These are phyloP conservation scores for Globisporangium perplexum DNA, from an alignment of 352 stramenopile genomes.

Conservation along the genomic window DNA sequence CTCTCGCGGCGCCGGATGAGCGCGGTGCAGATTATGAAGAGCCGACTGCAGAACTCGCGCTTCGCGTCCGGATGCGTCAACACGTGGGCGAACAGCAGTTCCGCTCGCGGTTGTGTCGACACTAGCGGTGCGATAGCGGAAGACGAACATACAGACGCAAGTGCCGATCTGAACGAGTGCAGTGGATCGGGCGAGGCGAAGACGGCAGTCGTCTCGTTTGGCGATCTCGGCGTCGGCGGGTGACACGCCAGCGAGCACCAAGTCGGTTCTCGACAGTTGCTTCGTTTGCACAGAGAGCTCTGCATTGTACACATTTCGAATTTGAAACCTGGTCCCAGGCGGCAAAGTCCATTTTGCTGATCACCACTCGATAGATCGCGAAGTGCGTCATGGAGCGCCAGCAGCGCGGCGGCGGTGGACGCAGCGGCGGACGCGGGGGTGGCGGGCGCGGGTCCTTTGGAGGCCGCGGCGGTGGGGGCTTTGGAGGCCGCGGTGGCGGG, in stretches of 20 bases:
- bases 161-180: too few relatives aligned
- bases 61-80: conserved; percentile 48
- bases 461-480: conserved; percentile 2
- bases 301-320: too few relatives aligned
- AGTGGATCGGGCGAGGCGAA: background rate
- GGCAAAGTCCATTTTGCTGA: background rate
- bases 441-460: background rate
- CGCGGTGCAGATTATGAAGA: conserved; percentile 38
- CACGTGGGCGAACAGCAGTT: conserved; percentile 34
- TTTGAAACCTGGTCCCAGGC: too few relatives aligned
- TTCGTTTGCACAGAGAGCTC: too few relatives aligned
- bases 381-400: background rate
- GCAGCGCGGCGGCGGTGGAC: background rate
- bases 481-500: background rate
- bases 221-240: background rate
- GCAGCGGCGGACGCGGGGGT: background rate
- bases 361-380: background rate
- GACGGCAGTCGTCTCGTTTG: background rate
- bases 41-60: conserved; percentile 43
- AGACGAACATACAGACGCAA: background rate
- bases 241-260: too few relatives aligned
- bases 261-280: background rate
- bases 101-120: background rate
- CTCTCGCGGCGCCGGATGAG: conserved; percentile 15
- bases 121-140: too few relatives aligned